Evolutionary conservation across 169 alveolate genomes (phyloP), one percentile per base, ranked within the genome.

Genomic region (Theileria luwenshuni): DNA sequence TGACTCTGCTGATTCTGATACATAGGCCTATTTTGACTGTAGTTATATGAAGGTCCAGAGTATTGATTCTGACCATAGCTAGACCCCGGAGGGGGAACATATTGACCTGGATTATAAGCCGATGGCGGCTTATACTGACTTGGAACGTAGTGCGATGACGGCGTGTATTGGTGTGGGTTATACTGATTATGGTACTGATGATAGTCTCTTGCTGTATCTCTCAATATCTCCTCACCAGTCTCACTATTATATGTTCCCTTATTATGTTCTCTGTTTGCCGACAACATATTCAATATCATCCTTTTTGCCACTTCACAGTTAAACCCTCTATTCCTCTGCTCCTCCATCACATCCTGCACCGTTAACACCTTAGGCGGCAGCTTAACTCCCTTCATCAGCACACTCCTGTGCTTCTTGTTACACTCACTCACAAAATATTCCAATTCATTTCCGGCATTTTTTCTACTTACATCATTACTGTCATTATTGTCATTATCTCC

Each of bases 291-390:
- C 28, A 73, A 33, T 7, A 81, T 81, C 86, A 73, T 81, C n/a
- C 84, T 27, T 60, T 81, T 81, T 25, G 89, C 89, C 0, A 47
- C 42, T 27, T 81, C 85, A 33, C 89, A 72, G 72, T 81, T 81
- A 54, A 81, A 81, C 35, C 89, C 89, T 23, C 81, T 49, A 71
- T 56, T 73, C 25, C 89, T 61, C 12, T 72, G 73, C 8, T 81
- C 89, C 52, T 73, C 89, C 89, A 81, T 81, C 51, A 81, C 25
- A 43, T 81, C 89, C 56, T 74, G 79, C 3, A 81, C 54, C 12
- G 69, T 56, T 52, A 81, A 62, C 27, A 67, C 52, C 33, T 49
- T 25, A 0, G 74, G 54, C 15, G 79, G 85, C n/a, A 74, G 30
- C 27, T 25, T 19, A 13, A 80, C 81, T 43, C 89, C 89, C 23